Evolutionary conservation across 2,329 filamentous ascomycete species (phyloP).

Genomic region (Xylaria sp.): DNA sequence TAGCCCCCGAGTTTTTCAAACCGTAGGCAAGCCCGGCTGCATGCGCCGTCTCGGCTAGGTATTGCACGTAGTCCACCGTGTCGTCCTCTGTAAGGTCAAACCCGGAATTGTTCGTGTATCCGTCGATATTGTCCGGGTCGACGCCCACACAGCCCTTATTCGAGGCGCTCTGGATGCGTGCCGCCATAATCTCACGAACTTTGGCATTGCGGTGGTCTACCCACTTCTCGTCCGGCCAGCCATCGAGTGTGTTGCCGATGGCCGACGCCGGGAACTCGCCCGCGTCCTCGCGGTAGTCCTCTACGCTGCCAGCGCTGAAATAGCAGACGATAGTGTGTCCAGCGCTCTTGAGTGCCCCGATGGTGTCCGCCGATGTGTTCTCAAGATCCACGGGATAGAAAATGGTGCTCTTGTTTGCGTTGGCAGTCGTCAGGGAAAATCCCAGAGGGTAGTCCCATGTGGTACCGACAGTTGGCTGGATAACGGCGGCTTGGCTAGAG

Average conservation of each 20-base stretch:
- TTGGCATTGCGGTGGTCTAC: conserved; percentile 65
- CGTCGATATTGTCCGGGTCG: conserved; percentile 78
- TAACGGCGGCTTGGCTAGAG: conserved; percentile 10
- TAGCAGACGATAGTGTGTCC: conserved; percentile 70
- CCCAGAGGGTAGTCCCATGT: conserved; percentile 40
- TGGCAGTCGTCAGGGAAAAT: conserved; percentile 30
- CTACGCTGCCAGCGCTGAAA: conserved; percentile 77
- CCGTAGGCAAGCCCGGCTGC: conserved; percentile 68
- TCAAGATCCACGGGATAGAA: conserved; percentile 38
- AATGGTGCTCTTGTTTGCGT: conserved; percentile 28
- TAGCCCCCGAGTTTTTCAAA: conserved; percentile 73
- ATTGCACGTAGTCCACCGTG: conserved; percentile 68
- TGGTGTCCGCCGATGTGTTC: conserved; percentile 30
- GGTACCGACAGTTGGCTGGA: conserved; percentile 29
- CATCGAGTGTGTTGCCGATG: conserved; percentile 66
- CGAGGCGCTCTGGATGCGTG: conserved; percentile 67
- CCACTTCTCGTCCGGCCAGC: conserved; percentile 76
- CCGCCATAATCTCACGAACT: conserved; percentile 72
- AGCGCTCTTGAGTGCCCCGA: conserved; percentile 24
- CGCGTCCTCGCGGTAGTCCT: conserved; percentile 70
- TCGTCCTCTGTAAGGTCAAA: conserved; percentile 66
- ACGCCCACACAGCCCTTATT: conserved; percentile 74
- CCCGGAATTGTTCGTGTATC: conserved; percentile 72
- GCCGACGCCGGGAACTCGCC: conserved; percentile 64
- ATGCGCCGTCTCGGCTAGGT: conserved; percentile 65